Evolutionary conservation across 179 eudicot species (phyloP).

Genomic region (Dionaea muscipula): DNA sequence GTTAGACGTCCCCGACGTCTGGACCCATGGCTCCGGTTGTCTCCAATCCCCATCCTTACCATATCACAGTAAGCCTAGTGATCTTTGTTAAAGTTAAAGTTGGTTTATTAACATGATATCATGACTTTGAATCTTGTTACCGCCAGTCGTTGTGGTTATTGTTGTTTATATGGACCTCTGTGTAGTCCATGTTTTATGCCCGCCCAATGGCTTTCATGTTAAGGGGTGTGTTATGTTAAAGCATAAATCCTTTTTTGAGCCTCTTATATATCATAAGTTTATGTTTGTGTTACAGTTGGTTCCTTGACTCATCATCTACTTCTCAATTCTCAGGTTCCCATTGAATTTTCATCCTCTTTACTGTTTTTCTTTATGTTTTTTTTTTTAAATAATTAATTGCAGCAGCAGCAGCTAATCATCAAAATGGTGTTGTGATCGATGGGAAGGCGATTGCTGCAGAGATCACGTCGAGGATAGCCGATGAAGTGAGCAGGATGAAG

Average conservation of each 20-base stretch:
- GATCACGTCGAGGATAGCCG: constrained; percentile 42
- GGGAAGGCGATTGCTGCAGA: constrained; percentile 65
- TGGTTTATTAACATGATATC: neutral
- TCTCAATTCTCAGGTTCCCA: too few species aligned
- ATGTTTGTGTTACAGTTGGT: too few species aligned
- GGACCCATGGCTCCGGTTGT: constrained; percentile 18
- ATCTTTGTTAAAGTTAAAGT: neutral
- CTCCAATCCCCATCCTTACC: neutral
- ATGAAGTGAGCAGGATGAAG: constrained; percentile 61
- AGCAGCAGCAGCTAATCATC: constrained; percentile 27
- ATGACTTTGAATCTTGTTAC: neutral
- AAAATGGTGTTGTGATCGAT: constrained; percentile 51
- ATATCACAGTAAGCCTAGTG: constrained; percentile 7
- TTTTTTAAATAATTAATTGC: neutral
- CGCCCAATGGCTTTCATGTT: too few species aligned
- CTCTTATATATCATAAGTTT: too few species aligned
- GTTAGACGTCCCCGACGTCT: constrained; percentile 40
- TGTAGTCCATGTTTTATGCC: too few species aligned
- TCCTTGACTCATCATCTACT: too few species aligned
- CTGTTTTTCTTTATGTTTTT: neutral
- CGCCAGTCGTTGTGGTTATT: too few species aligned
- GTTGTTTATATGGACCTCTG: too few species aligned
- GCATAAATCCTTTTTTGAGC: too few species aligned
- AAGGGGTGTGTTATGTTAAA: too few species aligned
- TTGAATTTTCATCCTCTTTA: too few species aligned